These are phyloP conservation scores for Hibiscus trionum DNA, from an alignment of 345 rosid species.

Conservation along the genomic window DNA sequence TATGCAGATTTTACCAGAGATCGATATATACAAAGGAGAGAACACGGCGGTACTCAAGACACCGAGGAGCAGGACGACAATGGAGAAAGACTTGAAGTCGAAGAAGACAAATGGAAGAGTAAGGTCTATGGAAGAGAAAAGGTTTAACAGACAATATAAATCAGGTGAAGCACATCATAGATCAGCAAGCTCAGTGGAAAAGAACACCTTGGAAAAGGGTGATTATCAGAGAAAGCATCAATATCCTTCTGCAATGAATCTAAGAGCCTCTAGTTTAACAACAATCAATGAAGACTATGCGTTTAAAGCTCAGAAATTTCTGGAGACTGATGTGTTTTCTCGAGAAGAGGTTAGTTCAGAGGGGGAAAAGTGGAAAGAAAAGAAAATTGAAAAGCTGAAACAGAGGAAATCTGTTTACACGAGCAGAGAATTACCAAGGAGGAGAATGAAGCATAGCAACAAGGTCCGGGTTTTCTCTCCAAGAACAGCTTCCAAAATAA, in stretches of 20 bases:
- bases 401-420: conserved; percentile 61
- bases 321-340: not conserved
- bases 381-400: conserved; percentile 22
- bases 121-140: conserved; percentile 20
- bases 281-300: conserved; percentile 22
- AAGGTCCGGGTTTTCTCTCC: conserved; percentile 55
- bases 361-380: not conserved
- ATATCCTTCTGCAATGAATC: conserved; percentile 8
- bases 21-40: conserved; percentile 17
- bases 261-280: conserved; percentile 14
- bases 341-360: conserved; percentile 16
- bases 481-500: conserved; percentile 40
- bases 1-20: conserved; percentile 19
- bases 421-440: conserved; percentile 40
- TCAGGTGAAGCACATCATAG: conserved; percentile 15
- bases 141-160: conserved; percentile 19
- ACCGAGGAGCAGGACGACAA: conserved; percentile 32
- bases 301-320: conserved; percentile 12
- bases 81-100: conserved; percentile 29
- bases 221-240: conserved; percentile 10
- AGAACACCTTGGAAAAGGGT: conserved; percentile 1
- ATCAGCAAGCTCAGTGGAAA: conserved; percentile 8
- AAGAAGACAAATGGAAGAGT: conserved; percentile 29
- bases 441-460: conserved; percentile 39
- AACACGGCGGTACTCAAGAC: conserved; percentile 40